Conservation (phyloP, 805 yeast species). For the Saturnispora serradocipensis region DNA sequence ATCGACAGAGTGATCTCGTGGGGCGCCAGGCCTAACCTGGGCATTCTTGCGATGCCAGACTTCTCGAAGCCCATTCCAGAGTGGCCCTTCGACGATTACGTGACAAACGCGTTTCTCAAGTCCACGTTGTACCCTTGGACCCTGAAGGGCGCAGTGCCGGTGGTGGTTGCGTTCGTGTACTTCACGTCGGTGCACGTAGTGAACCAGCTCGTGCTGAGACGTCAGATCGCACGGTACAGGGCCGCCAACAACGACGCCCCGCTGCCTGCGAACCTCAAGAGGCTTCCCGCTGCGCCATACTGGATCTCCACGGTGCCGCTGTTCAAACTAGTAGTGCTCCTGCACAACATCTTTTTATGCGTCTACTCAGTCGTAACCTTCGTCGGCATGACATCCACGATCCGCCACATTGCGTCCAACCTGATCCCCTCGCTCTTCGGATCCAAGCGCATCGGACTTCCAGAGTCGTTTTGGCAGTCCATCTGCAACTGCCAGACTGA, state of each 20-base stretch:
- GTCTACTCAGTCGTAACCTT: constrained; percentile 66
- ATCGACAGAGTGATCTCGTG: constrained; percentile 16
- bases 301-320: constrained; percentile 33
- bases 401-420: constrained; percentile 26
- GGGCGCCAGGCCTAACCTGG: constrained; percentile 17
- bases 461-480: constrained; percentile 48
- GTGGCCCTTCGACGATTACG: constrained; percentile 20
- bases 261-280: constrained; percentile 23
- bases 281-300: constrained; percentile 46
- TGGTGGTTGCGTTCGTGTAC: constrained; percentile 48
- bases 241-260: constrained; percentile 19
- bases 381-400: constrained; percentile 49
- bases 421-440: constrained; percentile 23
- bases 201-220: constrained; percentile 38
- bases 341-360: constrained; percentile 55
- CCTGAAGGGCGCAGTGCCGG: constrained; percentile 44
- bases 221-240: constrained; percentile 33
- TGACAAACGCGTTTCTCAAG: constrained; percentile 16
- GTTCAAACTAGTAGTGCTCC: constrained; percentile 47
- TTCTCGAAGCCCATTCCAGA: constrained; percentile 18
- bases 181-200: constrained; percentile 47
- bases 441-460: constrained; percentile 13
- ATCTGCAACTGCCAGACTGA: constrained; percentile 43
- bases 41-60: background rate
- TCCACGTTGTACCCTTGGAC: constrained; percentile 31